These are phyloP conservation scores for Zymoseptoria pseudotritici DNA, from an alignment of 2,329 filamentous ascomycete genomes.

Conservation along the genomic window DNA sequence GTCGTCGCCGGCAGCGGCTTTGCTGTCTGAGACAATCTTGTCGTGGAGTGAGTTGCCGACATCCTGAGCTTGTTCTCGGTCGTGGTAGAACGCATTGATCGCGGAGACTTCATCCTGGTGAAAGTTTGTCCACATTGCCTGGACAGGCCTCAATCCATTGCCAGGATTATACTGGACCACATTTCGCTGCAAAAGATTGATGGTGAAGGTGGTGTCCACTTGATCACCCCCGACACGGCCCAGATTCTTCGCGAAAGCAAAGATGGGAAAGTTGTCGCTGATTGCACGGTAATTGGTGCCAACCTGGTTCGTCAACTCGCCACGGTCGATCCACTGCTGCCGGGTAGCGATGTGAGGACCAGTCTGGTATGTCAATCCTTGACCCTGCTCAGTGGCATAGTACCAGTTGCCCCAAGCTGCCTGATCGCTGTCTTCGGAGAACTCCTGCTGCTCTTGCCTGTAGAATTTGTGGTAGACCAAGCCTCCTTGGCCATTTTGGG, in stretches of 20 bases:
- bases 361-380: conserved; percentile 40
- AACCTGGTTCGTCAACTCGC: conserved; percentile 38
- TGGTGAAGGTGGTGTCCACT: conserved; percentile 40
- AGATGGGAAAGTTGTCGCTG: conserved; percentile 44
- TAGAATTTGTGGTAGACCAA: conserved; percentile 56
- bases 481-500: conserved; percentile 15
- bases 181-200: conserved; percentile 43
- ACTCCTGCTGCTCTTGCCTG: conserved; percentile 41
- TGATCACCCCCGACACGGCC: conserved; percentile 35
- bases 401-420: conserved; percentile 50
- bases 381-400: conserved; percentile 38
- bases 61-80: conserved; percentile 32
- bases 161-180: conserved; percentile 44
- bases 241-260: conserved; percentile 44
- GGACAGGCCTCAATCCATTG: conserved; percentile 33
- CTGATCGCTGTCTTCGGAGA: conserved; percentile 42
- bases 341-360: conserved; percentile 43
- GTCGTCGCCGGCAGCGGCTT: conserved; percentile 38
- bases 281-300: conserved; percentile 47
- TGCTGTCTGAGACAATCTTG: conserved; percentile 38
- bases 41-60: conserved; percentile 36
- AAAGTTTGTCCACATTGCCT: conserved; percentile 45
- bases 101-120: conserved; percentile 39
- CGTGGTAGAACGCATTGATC: conserved; percentile 45
- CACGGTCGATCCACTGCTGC: conserved; percentile 37